These are phyloP conservation scores for Fusarium ambrosium DNA, from an alignment of 2,329 filamentous ascomycete species.

Conservation along the genomic window DNA sequence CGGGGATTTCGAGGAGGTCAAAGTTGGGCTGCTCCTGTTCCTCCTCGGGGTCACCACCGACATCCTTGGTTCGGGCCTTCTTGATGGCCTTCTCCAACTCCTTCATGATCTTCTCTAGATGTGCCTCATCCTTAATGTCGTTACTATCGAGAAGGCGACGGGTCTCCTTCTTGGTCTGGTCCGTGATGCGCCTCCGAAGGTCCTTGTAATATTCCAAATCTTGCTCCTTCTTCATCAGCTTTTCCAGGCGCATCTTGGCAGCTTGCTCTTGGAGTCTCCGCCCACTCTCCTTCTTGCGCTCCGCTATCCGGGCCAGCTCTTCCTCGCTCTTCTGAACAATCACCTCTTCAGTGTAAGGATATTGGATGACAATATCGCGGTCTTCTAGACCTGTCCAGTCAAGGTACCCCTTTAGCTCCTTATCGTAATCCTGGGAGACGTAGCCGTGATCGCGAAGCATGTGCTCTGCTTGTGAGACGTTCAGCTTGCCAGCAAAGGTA, in stretches of 20 bases:
- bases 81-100: conserved; percentile 93
- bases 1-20: conserved; percentile 87
- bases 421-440: conserved; percentile 85
- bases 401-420: conserved; percentile 80
- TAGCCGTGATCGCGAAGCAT: conserved; percentile 93
- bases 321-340: conserved; percentile 93
- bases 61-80: conserved; percentile 91
- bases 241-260: conserved; percentile 96
- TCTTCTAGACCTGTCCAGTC: conserved; percentile 95
- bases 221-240: conserved; percentile 94
- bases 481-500: conserved; percentile 87
- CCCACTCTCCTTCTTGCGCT: conserved; percentile 95
- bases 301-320: conserved; percentile 88
- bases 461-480: conserved; percentile 86
- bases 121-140: conserved; percentile 90
- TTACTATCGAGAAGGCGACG: conserved; percentile 88
- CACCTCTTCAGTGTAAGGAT: conserved; percentile 92
- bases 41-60: conserved; percentile 85
- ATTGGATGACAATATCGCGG: conserved; percentile 89
- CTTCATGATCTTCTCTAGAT: conserved; percentile 85
- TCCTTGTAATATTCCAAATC: conserved; percentile 95
- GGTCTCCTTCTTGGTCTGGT: conserved; percentile 91
- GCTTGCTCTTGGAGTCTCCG: conserved; percentile 94
- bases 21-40: conserved; percentile 88
- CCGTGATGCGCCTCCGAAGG: conserved; percentile 78